A percentile compares a stretch with the other conserved stretches of the same genome.
These are phyloP conservation scores for Kazachstania sp. DNA, from an alignment of 1,139 yeast species.

Conservation along the genomic window DNA sequence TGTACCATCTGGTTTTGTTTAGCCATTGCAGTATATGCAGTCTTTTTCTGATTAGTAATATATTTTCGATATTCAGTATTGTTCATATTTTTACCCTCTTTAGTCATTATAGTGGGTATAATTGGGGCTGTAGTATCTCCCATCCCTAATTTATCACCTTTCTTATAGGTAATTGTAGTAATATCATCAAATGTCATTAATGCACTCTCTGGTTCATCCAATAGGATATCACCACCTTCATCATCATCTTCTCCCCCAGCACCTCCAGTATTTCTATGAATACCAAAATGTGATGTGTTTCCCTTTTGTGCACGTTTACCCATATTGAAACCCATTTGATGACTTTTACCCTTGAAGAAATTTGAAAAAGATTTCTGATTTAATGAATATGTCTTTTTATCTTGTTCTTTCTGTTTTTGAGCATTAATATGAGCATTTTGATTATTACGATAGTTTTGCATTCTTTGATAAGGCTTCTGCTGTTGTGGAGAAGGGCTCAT, in stretches of 20 bases:
- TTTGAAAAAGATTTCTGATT: constrained; percentile 20
- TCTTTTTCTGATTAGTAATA: constrained; percentile 59
- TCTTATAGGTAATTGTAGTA: constrained; percentile 53
- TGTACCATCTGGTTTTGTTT: constrained; percentile 19
- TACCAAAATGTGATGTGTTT: constrained; percentile 5
- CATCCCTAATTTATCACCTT: constrained; percentile 50
- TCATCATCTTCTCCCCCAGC: constrained; percentile 16
- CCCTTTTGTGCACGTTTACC: constrained; percentile 1
- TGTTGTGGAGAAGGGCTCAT: constrained; percentile 7
- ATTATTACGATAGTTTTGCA: constrained; percentile 4
- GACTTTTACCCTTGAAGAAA: constrained; percentile 19
- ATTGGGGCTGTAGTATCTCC: constrained; percentile 57
- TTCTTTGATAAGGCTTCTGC: constrained; percentile 14
- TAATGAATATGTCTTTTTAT: constrained; percentile 15
- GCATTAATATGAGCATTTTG: constrained; percentile 9
- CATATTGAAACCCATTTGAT: constrained; percentile 4
- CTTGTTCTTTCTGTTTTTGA: constrained; percentile 5
- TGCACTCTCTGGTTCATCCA: constrained; percentile 37
- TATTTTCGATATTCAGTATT: constrained; percentile 61
- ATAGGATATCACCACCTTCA: constrained; percentile 45
- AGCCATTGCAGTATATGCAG: constrained; percentile 43
- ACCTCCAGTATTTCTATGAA: constrained; percentile 5
- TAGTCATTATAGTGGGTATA: constrained; percentile 51
- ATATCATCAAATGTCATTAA: constrained; percentile 56
- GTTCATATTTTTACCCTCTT: constrained; percentile 29